Base-by-base conservation (phyloP, 805 yeast species). In the Sugiyamaella marilandica region DNA sequence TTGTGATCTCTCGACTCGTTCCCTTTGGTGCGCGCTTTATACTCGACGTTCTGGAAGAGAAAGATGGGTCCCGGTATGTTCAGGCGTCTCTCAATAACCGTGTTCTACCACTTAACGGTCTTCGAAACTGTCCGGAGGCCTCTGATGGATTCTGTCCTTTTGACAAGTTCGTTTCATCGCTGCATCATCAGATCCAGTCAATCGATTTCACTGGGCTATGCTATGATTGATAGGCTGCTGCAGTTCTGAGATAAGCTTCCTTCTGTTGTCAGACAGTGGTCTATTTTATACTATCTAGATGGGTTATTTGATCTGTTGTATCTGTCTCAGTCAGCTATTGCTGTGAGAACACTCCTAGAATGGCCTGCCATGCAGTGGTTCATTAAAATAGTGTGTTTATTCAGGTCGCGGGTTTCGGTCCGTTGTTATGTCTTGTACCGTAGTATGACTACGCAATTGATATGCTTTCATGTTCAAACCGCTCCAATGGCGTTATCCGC, bases 21-120 rank as follows among this genome's bases (percentile, higher is more conserved):
- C 76, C 76, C 26, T 72, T 72, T 51, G 74, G 73, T 10, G 74
- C 75, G 2, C 58, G 72, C 3, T 55, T 72, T 16, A 65, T 60
- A 53, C 64, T 72, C 8, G 76, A 72, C 49, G 59, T 72, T 14
- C 58, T 72, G 7, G 64, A 65, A 32, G 26, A 35, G 32, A 65
- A 59, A 16, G 61, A 62, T 10, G 50, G 44, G 55, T 54, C 46
- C 58, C 48, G 19, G n/a, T 35, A 45, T 24, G 67, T 67, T 36
- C 64, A 75, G 26, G 41, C 70, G 37, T 63, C 65, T 54, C 63
- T 71, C 29, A 71, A 71, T 59, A 65, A 66, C 55, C 62, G 75
- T 18, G 65, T 71, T 10, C 54, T 71, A 33, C 74, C 75, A 2
- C 56, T 71, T 29, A 55, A 56, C n/a, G 67, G 68, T 34, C 62